These are phyloP conservation scores for Calonectria ilicicola DNA, from an alignment of 2,329 filamentous ascomycete species.

Conservation along the genomic window DNA sequence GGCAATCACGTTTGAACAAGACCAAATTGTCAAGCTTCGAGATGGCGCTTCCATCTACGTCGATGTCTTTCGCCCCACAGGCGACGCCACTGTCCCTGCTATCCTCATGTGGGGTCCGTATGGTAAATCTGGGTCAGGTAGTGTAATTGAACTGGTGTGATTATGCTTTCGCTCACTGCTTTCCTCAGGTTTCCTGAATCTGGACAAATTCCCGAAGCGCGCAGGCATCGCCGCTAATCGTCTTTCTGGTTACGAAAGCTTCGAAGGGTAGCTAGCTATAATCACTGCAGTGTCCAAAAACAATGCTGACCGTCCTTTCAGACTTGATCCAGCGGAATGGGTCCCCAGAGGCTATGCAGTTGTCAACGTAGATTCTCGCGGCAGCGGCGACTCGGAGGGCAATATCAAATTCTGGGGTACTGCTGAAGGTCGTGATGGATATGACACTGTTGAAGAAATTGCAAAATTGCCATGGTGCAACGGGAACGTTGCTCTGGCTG, in stretches of 20 bases:
- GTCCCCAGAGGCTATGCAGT: not conserved
- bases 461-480: conserved; percentile 1
- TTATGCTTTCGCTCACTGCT: not conserved
- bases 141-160: not conserved
- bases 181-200: not conserved
- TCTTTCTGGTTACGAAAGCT: not conserved
- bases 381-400: not conserved
- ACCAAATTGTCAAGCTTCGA: not conserved
- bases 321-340: not conserved
- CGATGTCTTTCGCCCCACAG: not conserved
- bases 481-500: not conserved
- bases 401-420: not conserved
- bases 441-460: not conserved
- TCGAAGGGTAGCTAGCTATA: not conserved
- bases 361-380: not conserved
- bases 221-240: not conserved
- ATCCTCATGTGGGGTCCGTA: not conserved
- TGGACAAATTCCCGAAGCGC: not conserved
- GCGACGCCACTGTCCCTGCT: not conserved
- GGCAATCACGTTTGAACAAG: not conserved
- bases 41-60: not conserved
- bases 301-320: not conserved
- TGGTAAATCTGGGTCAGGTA: conserved; percentile 4
- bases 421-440: not conserved
- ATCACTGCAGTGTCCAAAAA: too few relatives aligned